These are phyloP conservation scores for Vitis vinifera DNA, from an alignment of 164 flowering plant species.

Conservation along the genomic window ASM3070453v1 NC_081811.1:4876001-4876500, in stretches of 20 bases:
- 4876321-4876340: neutral
- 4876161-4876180: neutral
- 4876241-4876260: conserved; percentile 12
- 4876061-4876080: too few species aligned
- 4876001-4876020: too few species aligned
- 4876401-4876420: neutral
- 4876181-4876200: neutral
- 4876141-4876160: neutral
- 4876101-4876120: too few species aligned
- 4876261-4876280: neutral
- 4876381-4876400: conserved; percentile 12
- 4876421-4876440: too few species aligned
- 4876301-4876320: neutral
- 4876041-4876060: too few species aligned
- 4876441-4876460: neutral
- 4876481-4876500: neutral
- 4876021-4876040: too few species aligned
- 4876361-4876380: conserved; percentile 22
- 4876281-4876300: conserved; percentile 4
- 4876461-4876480: neutral
- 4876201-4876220: neutral
- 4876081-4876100: too few species aligned
- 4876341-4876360: conserved; percentile 6
- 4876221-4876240: conserved; percentile 24
- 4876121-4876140: neutral